Percentiles rank a stretch among this genome's conserved stretches.
phyloP scores from a whole-genome alignment of 148 eudicot species.

The Linanthus parryae region DNA sequence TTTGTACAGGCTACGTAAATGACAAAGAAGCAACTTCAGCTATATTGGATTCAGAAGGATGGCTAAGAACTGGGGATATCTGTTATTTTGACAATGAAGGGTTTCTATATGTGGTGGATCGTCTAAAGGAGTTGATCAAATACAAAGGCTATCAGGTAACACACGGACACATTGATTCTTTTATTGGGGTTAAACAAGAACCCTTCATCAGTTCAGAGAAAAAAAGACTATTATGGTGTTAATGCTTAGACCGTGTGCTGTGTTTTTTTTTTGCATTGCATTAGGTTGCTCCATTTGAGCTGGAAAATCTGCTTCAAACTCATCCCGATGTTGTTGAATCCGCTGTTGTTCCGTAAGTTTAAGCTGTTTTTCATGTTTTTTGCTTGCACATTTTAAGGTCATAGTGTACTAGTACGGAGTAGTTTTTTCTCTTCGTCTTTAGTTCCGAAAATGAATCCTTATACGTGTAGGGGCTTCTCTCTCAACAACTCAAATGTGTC shows the following conservation, averaged over 20 bases:
- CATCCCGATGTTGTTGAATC: neutral
- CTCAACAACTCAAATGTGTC: too few relatives aligned
- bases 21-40: conserved; percentile 12
- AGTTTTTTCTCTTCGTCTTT: too few relatives aligned
- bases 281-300: conserved; percentile 3
- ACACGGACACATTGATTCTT: neutral
- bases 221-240: too few relatives aligned
- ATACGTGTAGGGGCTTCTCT: too few relatives aligned
- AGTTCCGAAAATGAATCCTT: too few relatives aligned
- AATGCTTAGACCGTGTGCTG: neutral
- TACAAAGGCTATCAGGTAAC: conserved; percentile 13
- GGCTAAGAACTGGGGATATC: conserved; percentile 14
- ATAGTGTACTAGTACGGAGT: neutral
- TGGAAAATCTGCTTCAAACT: neutral
- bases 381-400: neutral
- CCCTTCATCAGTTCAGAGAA: too few relatives aligned
- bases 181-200: neutral
- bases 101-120: conserved; percentile 9
- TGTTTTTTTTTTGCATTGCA: neutral
- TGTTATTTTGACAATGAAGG: conserved; percentile 13
- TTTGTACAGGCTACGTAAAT: conserved; percentile 4
- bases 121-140: conserved; percentile 14
- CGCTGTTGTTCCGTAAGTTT: neutral
- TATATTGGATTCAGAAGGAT: conserved; percentile 6
- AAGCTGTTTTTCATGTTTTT: neutral